phyloP scores from a whole-genome alignment of 2,329 filamentous ascomycete genomes.

The Alternaria longipes region DNA sequence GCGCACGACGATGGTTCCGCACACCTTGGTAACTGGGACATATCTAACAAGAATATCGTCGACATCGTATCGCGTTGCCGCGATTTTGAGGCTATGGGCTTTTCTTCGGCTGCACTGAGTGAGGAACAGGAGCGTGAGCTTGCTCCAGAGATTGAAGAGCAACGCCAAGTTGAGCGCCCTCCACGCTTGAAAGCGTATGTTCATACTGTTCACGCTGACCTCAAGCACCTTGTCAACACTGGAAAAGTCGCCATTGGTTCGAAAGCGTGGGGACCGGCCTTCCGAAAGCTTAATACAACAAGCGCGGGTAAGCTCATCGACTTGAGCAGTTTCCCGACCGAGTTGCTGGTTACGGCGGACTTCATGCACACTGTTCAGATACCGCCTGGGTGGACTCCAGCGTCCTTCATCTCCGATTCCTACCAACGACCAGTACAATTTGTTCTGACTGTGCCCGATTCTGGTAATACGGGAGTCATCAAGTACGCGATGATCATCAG shows the following conservation, averaged over 20 bases:
- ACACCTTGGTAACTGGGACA: slow-evolving; percentile 22
- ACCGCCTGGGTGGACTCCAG: slow-evolving; percentile 7
- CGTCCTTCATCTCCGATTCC: slow-evolving; percentile 3
- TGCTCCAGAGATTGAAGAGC: slow-evolving; percentile 69
- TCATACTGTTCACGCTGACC: slow-evolving; percentile 57
- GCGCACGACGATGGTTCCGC: not conserved
- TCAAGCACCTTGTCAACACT: slow-evolving; percentile 54
- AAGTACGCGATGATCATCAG: slow-evolving; percentile 64
- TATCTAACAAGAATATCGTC: slow-evolving; percentile 26
- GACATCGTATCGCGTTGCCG: slow-evolving; percentile 32
- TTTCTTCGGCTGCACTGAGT: slow-evolving; percentile 55
- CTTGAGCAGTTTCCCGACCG: slow-evolving; percentile 47
- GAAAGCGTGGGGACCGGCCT: slow-evolving; percentile 57
- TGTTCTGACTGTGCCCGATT: slow-evolving; percentile 53
- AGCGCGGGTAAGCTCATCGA: slow-evolving; percentile 52
- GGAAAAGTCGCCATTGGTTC: slow-evolving; percentile 47
- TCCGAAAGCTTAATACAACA: slow-evolving; percentile 54
- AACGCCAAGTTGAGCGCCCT: slow-evolving; percentile 65
- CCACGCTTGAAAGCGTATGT: slow-evolving; percentile 47
- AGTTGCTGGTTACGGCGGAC: slow-evolving; percentile 61
- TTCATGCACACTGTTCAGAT: slow-evolving; percentile 59
- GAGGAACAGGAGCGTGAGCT: slow-evolving; percentile 77
- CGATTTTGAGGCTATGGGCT: slow-evolving; percentile 37
- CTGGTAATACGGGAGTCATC: not conserved
- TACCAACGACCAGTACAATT: slow-evolving; percentile 66